A percentile compares a stretch with the other conserved stretches of the same genome.
Conservation (phyloP, 805 yeast species). For the Wickerhamomyces xylosicus region DNA sequence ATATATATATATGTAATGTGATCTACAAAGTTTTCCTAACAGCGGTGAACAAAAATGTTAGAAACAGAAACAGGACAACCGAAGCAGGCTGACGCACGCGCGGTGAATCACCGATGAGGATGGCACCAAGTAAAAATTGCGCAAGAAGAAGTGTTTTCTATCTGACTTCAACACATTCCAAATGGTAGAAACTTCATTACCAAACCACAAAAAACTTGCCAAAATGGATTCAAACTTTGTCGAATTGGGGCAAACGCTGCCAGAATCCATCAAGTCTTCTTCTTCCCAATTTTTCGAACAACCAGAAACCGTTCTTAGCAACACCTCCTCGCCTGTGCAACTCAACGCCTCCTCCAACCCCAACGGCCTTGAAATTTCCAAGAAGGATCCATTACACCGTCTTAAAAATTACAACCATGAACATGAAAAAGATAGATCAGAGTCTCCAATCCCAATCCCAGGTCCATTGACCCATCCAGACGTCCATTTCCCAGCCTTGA, state of each 20-base stretch:
- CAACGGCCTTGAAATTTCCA: background rate
- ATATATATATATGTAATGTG: too few relatives aligned
- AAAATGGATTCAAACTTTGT: conserved; percentile 10
- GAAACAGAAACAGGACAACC: too few relatives aligned
- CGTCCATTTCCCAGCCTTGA: conserved; percentile 46
- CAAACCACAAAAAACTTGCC: too few relatives aligned
- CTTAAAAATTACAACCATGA: background rate
- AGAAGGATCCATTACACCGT: background rate
- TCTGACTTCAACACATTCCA: too few relatives aligned
- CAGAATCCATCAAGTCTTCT: conserved; percentile 18
- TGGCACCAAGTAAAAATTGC: too few relatives aligned
- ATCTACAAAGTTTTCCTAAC: too few relatives aligned
- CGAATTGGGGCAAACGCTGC: conserved; percentile 16
- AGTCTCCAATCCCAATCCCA: conserved; percentile 41
- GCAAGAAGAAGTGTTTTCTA: too few relatives aligned
- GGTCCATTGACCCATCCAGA: conserved; percentile 32
- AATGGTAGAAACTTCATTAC: too few relatives aligned
- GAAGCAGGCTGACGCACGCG: too few relatives aligned
- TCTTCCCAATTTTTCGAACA: conserved; percentile 14
- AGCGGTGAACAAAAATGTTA: too few relatives aligned
- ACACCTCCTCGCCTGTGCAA: too few relatives aligned
- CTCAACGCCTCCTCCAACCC: conserved; percentile 1
- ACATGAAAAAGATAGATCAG: conserved; percentile 10
- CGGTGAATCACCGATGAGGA: too few relatives aligned
- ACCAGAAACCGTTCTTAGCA: conserved; percentile 3